Base-by-base conservation (phyloP, 352 stramenopile species). In the Pythium plurisporium region DNA sequence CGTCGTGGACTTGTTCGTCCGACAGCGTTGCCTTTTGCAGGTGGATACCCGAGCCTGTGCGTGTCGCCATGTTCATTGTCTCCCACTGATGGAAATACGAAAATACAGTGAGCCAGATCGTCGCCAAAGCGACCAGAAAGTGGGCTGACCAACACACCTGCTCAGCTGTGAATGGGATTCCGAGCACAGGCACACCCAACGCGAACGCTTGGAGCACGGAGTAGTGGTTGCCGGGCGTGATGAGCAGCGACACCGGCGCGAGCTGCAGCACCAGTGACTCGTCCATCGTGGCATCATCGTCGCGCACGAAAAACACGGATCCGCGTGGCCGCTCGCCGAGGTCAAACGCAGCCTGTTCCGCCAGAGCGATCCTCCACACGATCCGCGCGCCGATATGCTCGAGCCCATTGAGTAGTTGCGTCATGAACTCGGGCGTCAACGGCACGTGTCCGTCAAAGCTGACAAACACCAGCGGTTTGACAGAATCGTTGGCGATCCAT, bases 151-250 rank as follows among this genome's bases (percentile, higher is more conserved):
- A 40, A 33, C 51, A 8, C 25, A 82, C 75, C 67, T 87, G 82
- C 51, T 94, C 84, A 1, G 85, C 82, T 0, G 81, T 84, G 51
- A 87, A 76, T 4, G 82, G 82, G n/a, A 93, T 55, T 14, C 72
- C 79, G 17, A 93, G 67, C 26, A 94, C 69, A 15, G 85, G 82
- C 4, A 84, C 65, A 5, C 82, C 80, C 6, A 65, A 62, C 6
- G 75, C 56, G 7, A 94, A 73, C 31, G 85, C 80, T 37, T 88
- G 70, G 30, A 87, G 79, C 26, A 91, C 67, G 1, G 55, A 74
- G 47, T 74, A 69, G 48, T 82, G 76, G 33, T 83, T 72, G 6
- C 85, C 82, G 17, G 75, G 53, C 1, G 76, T 88, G 49, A 92
- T 65, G n/a, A 93, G 51, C 51, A 65, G 66, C 15, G 82, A 75